Evolutionary conservation across 352 stramenopile genomes (phyloP).

Genomic region (Phytophthora tentaculata): DNA sequence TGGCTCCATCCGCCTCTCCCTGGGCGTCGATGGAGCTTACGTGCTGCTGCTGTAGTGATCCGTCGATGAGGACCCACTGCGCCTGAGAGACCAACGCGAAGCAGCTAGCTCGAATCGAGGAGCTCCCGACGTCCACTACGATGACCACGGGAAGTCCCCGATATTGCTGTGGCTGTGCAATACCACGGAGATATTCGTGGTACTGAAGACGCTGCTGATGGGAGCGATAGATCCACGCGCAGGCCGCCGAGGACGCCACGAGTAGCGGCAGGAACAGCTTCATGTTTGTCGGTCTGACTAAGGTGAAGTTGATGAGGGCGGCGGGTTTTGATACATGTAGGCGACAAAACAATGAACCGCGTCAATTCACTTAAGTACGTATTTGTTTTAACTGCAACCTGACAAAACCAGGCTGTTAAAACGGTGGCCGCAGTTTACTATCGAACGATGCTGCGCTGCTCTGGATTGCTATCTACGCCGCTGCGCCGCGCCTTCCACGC

Average conservation of each 20-base stretch:
- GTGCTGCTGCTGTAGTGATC: conserved; percentile 72
- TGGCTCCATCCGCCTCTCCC: conserved; percentile 60
- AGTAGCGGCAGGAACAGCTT: conserved; percentile 37
- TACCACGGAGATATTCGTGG: conserved; percentile 30
- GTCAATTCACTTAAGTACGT: too few relatives aligned
- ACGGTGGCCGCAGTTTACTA: too few relatives aligned
- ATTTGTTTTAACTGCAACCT: too few relatives aligned
- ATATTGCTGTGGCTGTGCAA: conserved; percentile 52
- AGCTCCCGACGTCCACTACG: conserved; percentile 93
- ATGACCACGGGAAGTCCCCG: conserved; percentile 60
- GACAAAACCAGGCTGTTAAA: too few relatives aligned
- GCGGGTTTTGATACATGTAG: too few relatives aligned
- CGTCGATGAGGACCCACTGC: conserved; percentile 70
- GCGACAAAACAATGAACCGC: too few relatives aligned
- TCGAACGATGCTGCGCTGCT: conserved; percentile 34
- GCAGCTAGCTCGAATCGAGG: conserved; percentile 91
- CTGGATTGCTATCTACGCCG: conserved; percentile 15
- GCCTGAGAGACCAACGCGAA: conserved; percentile 62
- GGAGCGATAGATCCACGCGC: conserved; percentile 33
- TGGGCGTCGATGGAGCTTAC: conserved; percentile 52
- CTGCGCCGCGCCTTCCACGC: conserved; percentile 65
- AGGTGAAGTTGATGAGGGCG: too few relatives aligned
- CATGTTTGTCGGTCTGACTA: conserved; percentile 12
- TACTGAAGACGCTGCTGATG: conserved; percentile 32
- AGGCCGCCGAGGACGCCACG: conserved; percentile 29